Evolutionary conservation across 345 rosid genomes (phyloP), one percentile per base, ranked within the genome.

Genomic region (Brassica carinata): DNA sequence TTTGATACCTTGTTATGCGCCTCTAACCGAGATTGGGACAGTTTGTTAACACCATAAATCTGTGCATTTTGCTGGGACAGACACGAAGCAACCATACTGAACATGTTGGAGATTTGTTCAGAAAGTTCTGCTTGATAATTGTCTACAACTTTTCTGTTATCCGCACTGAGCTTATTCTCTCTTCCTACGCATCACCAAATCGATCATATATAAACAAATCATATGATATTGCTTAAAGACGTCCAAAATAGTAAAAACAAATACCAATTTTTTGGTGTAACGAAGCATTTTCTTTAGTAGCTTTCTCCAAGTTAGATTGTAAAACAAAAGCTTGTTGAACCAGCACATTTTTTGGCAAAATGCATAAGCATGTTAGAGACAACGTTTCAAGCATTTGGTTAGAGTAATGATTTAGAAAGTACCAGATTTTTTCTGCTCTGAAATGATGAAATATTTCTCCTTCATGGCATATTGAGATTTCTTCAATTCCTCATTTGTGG

Each of bases 371-470:
- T 6, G 40, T 84, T 76, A 82, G 61, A 36, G 14, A 69, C 9
- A 66, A 33, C 6, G 1, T 33, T 55, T 72, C 65, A 76, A 59
- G 66, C 77, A 72, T n/a, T 71, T 30, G 8, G 17, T 40, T 45
- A 7, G 3, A 45, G 9, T 19, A 13, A 57, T 29, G 58, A 66
- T 10, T 8, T 4, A 59, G 71, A 72, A 15, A 55, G 1, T 81
- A 88, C 98, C 99, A 62, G 99, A 89, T 94, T 87, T 94, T 79
- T 85, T 91, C 86, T 94, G 98, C 81, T 96, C 92, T 26, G 88
- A 88, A 74, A 96, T 94, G 77, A 96, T 82, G 83, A 88, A 96
- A 79, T 94, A 97, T 83, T 81, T 92, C 83, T 92, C 97, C 79
- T 87, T 88, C 79, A 96, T 51, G 74, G 85, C 81, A 83, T 96